A percentile compares a stretch with the other conserved stretches of the same genome.
Conservation (phyloP, 2,329 filamentous ascomycete genomes). For the Fusarium fracticaudum region DNA sequence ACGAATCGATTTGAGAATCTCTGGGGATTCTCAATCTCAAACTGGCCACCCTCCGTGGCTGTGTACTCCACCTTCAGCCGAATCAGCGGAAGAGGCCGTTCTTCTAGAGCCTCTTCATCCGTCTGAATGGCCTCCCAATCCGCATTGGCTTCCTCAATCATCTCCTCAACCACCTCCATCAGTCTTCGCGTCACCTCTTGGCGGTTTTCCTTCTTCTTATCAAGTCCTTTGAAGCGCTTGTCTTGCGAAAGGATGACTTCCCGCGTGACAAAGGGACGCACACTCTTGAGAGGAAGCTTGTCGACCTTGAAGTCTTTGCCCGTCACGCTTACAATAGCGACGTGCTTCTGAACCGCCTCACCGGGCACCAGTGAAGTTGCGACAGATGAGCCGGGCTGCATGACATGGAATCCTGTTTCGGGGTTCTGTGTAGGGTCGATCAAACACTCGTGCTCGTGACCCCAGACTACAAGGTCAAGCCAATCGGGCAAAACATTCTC, state of each 20-base stretch:
- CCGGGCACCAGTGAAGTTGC: slow-evolving; percentile 91
- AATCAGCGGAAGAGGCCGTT: slow-evolving; percentile 81
- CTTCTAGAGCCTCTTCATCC: slow-evolving; percentile 66
- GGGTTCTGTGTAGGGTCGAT: slow-evolving; percentile 86
- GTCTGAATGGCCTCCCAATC: slow-evolving; percentile 86
- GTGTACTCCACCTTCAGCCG: slow-evolving; percentile 92
- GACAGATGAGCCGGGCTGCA: slow-evolving; percentile 96
- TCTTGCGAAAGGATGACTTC: slow-evolving; percentile 84
- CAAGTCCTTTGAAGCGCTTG: slow-evolving; percentile 78
- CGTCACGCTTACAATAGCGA: slow-evolving; percentile 84
- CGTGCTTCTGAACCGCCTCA: slow-evolving; percentile 90
- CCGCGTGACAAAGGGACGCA: slow-evolving; percentile 88
- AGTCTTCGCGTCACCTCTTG: slow-evolving; percentile 81
- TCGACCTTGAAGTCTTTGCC: slow-evolving; percentile 84
- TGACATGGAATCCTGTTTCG: slow-evolving; percentile 92
- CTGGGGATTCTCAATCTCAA: slow-evolving; percentile 94
- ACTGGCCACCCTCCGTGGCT: slow-evolving; percentile 83
- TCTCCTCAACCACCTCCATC: slow-evolving; percentile 80
- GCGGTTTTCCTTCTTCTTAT: slow-evolving; percentile 84
- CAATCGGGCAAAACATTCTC: slow-evolving; percentile 93
- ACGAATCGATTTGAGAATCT: slow-evolving; percentile 93
- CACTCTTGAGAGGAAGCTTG: slow-evolving; percentile 84
- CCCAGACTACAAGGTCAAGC: slow-evolving; percentile 93
- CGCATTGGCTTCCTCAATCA: slow-evolving; percentile 85
- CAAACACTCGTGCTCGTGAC: slow-evolving; percentile 95